phyloP scores from a whole-genome alignment of 1,284 basidiomycete genomes.

The Melampsora americana region DNA sequence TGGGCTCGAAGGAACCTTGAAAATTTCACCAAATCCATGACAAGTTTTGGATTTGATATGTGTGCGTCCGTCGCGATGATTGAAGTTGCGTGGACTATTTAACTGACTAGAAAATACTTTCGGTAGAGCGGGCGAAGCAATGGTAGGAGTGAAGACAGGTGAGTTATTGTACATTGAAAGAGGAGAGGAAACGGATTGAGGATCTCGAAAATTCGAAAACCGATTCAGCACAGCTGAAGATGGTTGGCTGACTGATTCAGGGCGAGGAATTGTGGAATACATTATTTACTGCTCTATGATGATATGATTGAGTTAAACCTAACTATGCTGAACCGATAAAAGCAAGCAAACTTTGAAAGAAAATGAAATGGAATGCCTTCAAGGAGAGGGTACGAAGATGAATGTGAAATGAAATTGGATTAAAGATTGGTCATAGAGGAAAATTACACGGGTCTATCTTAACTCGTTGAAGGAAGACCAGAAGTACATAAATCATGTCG shows the following conservation, averaged over 20 bases:
- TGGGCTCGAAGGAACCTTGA: background rate
- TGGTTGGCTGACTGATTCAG: constrained; percentile 12
- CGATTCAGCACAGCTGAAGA: constrained; percentile 10
- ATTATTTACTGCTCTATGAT: background rate
- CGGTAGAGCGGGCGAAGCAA: constrained; percentile 4
- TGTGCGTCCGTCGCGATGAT: constrained; percentile 6
- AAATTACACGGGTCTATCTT: no score
- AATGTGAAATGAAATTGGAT: no score
- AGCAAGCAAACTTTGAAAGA: no score
- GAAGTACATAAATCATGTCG: no score
- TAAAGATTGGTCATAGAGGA: no score
- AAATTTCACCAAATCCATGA: constrained; percentile 2
- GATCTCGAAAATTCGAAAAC: background rate
- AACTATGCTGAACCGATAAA: no score
- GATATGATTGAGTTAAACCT: no score
- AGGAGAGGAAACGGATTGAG: background rate
- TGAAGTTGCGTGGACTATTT: constrained; percentile 5
- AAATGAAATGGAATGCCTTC: no score
- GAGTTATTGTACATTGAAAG: background rate
- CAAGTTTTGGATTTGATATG: constrained; percentile 9
- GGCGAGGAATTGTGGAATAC: constrained; percentile 3
- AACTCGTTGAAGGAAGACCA: no score
- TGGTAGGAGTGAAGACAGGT: background rate
- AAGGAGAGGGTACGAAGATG: no score
- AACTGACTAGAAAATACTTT: background rate